A percentile compares a stretch with the other conserved stretches of the same genome.
Conservation (phyloP, 2,329 filamentous ascomycete species). For the Epichloe glyceriae region DNA sequence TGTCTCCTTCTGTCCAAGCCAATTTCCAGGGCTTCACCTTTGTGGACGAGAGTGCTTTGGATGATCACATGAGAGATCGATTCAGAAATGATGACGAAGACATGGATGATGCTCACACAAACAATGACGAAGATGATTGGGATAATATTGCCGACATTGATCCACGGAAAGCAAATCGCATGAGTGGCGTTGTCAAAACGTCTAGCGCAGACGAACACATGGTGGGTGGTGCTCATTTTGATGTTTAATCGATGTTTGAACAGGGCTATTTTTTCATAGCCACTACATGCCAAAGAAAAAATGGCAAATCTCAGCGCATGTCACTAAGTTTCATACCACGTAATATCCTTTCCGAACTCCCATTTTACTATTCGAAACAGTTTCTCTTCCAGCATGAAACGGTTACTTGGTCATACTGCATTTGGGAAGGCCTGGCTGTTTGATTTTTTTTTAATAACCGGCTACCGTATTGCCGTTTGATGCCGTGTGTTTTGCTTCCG, state of each 20-base stretch:
- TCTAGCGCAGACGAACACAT: conserved; percentile 48
- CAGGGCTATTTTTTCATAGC: neutral
- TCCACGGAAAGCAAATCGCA: conserved; percentile 39
- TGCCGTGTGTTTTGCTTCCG: neutral
- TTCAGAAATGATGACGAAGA: conserved; percentile 39
- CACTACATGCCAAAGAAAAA: neutral
- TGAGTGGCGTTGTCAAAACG: conserved; percentile 51
- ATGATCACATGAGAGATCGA: conserved; percentile 61
- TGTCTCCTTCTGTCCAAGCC: conserved; percentile 91
- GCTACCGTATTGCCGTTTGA: neutral
- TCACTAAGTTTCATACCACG: neutral
- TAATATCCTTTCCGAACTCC: neutral
- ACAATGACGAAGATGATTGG: conserved; percentile 39
- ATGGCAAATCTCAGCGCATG: neutral
- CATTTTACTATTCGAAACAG: neutral
- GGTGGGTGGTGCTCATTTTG: conserved; percentile 50
- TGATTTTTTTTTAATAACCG: neutral
- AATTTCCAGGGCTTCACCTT: conserved; percentile 99
- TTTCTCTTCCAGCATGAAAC: conserved; percentile 4
- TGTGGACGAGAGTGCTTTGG: conserved; percentile 92
- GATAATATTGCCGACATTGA: conserved; percentile 45
- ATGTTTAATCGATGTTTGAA: conserved; percentile 33
- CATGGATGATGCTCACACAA: conserved; percentile 40
- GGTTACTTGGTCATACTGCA: conserved; percentile 4
- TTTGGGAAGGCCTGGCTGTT: conserved; percentile 1